Base-by-base conservation (phyloP, 164 flowering plant species). In the Aristolochia contorta region DNA sequence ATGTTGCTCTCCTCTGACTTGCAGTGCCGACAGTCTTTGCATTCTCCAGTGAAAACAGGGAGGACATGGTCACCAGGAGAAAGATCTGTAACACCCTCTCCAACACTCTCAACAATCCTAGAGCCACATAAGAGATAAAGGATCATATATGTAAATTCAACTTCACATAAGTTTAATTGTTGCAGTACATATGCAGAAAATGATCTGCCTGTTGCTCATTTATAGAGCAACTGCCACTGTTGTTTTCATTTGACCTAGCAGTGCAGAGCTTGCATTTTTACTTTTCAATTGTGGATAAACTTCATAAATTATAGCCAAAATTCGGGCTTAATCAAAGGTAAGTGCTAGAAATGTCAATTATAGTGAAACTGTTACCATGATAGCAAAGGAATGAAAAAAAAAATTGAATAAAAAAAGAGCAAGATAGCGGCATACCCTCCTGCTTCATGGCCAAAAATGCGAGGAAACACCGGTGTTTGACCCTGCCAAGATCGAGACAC, bases 1-100 rank as follows among this genome's bases (percentile, higher is more conserved):
- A 86, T 75, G 70, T 85, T 85, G 70, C 86, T 85, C 54, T 85
- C 86, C 60, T 78, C 82, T 6, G 86, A 85, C 25, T 79, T 80
- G 54, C 87, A 82, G 47, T 79, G 82, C 3, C 63, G 65, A 33
- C 90, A 84, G 5, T 80, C 84, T 63, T 66, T 62, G 62, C 91
- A 82, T 55, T 85, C 91, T 9, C 83, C 87, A 0, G 85, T 82
- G 74, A 80, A 84, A 0, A 81, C 78, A 8, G 91, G 87, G 16
- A 85, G 82, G 8, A 85, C 87, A 72, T 85, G 87, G 58, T 85
- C 87, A 0, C 85, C 86, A 3, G 80, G 81, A 56, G 68, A 25
- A 1, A 85, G 74, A 1, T 79, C 85, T 15, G 80, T 81, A 32
- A 85, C 91, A 1, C 87, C 87, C 51, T 79, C 82, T 4, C 87